Conservation (phyloP, 495 filamentous ascomycete species). For the Trichoderma asperelloides region DNA sequence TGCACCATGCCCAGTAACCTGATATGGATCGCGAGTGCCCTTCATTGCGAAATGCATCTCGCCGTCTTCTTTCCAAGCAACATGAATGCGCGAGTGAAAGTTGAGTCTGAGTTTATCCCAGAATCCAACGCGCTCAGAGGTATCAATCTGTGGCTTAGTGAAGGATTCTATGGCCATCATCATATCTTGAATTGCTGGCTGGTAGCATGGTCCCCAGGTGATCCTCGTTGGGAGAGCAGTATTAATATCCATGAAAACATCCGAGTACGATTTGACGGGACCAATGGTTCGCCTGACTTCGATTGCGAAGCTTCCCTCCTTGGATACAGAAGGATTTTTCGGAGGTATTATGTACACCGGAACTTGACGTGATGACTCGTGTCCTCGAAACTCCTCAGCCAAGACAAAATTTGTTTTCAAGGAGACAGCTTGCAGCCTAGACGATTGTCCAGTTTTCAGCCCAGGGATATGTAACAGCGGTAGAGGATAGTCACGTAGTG, state of each 20-base stretch:
- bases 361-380: conserved; percentile 68
- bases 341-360: conserved; percentile 80
- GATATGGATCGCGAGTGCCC: conserved; percentile 86
- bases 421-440: conserved; percentile 70
- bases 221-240: conserved; percentile 84
- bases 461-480: conserved; percentile 86
- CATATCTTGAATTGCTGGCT: conserved; percentile 98
- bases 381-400: conserved; percentile 80
- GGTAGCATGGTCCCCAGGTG: conserved; percentile 95
- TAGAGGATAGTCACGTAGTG: conserved; percentile 84
- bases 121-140: conserved; percentile 88
- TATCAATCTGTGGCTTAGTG: conserved; percentile 88
- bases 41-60: conserved; percentile 94
- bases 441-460: conserved; percentile 68
- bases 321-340: conserved; percentile 28
- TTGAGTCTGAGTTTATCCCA: conserved; percentile 98
- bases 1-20: conserved; percentile 83
- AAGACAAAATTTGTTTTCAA: conserved; percentile 91
- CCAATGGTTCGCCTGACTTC: conserved; percentile 87
- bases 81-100: conserved; percentile 84
- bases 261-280: conserved; percentile 93
- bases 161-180: conserved; percentile 99
- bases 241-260: conserved; percentile 84
- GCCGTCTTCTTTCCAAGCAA: conserved; percentile 88
- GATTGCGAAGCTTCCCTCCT: conserved; percentile 60